Base-by-base conservation (phyloP, 176 grass and related monocot genomes). In the Aegilops bicornis region DNA sequence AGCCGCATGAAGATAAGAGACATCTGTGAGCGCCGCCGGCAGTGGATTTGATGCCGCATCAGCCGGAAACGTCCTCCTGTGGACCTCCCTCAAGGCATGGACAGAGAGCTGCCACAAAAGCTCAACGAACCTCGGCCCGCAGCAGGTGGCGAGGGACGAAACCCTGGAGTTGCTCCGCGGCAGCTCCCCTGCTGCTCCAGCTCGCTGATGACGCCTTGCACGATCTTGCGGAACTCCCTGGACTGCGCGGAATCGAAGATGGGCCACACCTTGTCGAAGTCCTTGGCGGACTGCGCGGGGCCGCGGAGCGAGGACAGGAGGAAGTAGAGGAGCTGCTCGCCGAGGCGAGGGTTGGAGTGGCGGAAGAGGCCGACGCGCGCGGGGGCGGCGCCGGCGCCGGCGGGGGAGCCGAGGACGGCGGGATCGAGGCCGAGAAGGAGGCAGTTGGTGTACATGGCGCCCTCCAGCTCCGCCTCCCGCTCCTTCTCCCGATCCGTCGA, bases 381-480 rank as follows among this genome's bases (percentile, higher is more conserved):
- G 52, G 65, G 75, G 69, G 79, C 77, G 56, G 74, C 84, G 13
- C 77, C 77, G 54, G 74, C 83, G 12, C 77, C 84, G 48, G 79
- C 82, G 45, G 84, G 86, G 79, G 88, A 82, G 32, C 89, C 89
- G 48, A 99, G 92, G 86, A 97, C 89, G 20, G 92, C 84, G 67
- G 94, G 89, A 94, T 99, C 97, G 77, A 99, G 90, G 30, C 97
- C 97, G 29, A 99, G 89, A 64, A 99, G 94, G 56, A 99, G 91
- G 90, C 97, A 99, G 73, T 99, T 99, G 27, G 97, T 99, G 87
- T 99, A 99, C 97, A 99, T 99, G 67, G 97, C 97, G 87, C 89
- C 90, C 92, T 99, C 97, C 75, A 99, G 92, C 94, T 99, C 97
- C 73, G 97, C 94, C 83, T 99, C 97, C 78, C 97, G 82, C 94